A percentile compares a stretch with the other conserved stretches of the same genome.
Conservation (phyloP, 2,329 filamentous ascomycete genomes). For the Microcera coccophila region DNA sequence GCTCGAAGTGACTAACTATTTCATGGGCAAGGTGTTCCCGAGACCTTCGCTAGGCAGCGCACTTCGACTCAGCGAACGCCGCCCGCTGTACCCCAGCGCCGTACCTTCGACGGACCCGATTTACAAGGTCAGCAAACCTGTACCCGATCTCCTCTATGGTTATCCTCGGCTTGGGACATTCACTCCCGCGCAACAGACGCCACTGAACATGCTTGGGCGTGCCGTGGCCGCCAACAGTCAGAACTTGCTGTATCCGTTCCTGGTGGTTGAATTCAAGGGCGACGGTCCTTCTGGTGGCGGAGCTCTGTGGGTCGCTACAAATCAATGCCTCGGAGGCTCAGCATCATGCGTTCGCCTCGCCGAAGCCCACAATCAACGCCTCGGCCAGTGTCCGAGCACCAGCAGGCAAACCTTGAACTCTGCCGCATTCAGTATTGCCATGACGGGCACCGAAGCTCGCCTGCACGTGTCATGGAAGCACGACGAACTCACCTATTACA, state of each 20-base stretch:
- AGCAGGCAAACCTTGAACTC: slow-evolving; percentile 4
- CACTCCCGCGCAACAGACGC: slow-evolving; percentile 1
- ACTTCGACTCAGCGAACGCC: neutral
- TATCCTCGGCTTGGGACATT: slow-evolving; percentile 4
- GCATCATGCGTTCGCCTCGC: slow-evolving; percentile 33
- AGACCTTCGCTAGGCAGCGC: neutral
- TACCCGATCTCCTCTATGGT: slow-evolving; percentile 10
- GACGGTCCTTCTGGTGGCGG: no score
- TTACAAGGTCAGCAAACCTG: slow-evolving; percentile 9
- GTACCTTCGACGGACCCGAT: slow-evolving; percentile 5
- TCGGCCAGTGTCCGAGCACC: slow-evolving; percentile 18
- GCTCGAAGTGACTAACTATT: slow-evolving; percentile 1
- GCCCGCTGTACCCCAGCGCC: slow-evolving; percentile 1
- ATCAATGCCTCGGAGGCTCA: slow-evolving; percentile 34
- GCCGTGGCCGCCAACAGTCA: slow-evolving; percentile 1
- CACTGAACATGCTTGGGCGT: neutral
- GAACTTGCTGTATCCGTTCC: slow-evolving; percentile 8
- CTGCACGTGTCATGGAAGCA: slow-evolving; percentile 35
- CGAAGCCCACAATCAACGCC: slow-evolving; percentile 26
- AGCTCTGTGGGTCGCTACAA: slow-evolving; percentile 33
- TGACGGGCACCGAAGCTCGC: slow-evolving; percentile 30
- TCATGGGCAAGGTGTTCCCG: neutral
- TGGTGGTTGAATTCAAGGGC: slow-evolving; percentile 19
- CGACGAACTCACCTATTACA: slow-evolving; percentile 30
- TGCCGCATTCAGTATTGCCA: slow-evolving; percentile 7